A percentile compares a stretch with the other conserved stretches of the same genome.
Conservation (phyloP, 2,329 filamentous ascomycete species). For the Colletotrichum trifolii region DNA sequence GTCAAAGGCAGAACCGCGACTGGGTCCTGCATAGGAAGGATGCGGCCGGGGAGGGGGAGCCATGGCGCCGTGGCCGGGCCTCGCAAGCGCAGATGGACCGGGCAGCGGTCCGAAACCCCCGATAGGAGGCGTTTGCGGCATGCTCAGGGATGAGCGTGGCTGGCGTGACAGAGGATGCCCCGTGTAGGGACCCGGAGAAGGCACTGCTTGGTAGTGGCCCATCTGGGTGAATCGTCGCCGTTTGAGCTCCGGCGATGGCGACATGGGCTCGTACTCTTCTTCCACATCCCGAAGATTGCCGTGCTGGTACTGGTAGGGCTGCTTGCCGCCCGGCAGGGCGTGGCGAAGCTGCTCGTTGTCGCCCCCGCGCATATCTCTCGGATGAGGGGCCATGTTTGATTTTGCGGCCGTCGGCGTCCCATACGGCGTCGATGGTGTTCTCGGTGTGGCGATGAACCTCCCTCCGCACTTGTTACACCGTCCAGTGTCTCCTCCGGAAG, state of each 20-base stretch:
- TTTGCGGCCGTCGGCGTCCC: slow-evolving; percentile 48
- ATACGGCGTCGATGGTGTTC: slow-evolving; percentile 65
- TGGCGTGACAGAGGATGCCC: slow-evolving; percentile 29
- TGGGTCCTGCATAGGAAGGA: slow-evolving; percentile 47
- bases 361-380: slow-evolving; percentile 23
- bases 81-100: slow-evolving; percentile 32
- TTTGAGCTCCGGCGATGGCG: slow-evolving; percentile 67
- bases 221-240: slow-evolving; percentile 68
- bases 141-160: slow-evolving; percentile 38
- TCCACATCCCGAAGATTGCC: slow-evolving; percentile 41
- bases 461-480: slow-evolving; percentile 80
- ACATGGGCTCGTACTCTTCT: slow-evolving; percentile 53
- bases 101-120: slow-evolving; percentile 43
- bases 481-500: slow-evolving; percentile 60
- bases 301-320: slow-evolving; percentile 29
- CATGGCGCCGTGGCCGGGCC: slow-evolving; percentile 54
- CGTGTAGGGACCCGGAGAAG: slow-evolving; percentile 30
- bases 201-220: slow-evolving; percentile 46
- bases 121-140: slow-evolving; percentile 41
- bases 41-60: slow-evolving; percentile 65
- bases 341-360: slow-evolving; percentile 34
- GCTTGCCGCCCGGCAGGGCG: slow-evolving; percentile 28
- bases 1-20: slow-evolving; percentile 54
- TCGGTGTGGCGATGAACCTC: slow-evolving; percentile 70
- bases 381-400: slow-evolving; percentile 36